Evolutionary conservation across 2,329 filamentous ascomycete species (phyloP), one percentile per base, ranked within the genome.

Genomic region (Penicillium sp.): DNA sequence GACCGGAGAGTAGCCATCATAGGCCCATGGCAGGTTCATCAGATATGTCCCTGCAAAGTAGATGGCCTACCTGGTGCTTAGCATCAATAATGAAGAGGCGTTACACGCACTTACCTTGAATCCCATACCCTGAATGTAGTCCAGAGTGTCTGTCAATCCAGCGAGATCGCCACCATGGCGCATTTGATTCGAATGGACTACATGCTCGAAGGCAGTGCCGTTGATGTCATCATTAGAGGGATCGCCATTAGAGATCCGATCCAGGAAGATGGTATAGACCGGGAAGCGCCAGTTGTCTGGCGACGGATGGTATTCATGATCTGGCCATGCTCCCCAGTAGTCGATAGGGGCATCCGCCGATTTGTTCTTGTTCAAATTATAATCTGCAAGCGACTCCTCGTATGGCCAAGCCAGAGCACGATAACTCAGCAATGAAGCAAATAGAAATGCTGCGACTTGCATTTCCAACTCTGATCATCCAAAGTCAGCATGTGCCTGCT

Each of bases 101-200:
- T 7, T 27, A 32, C 23, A 17, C 21, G 14, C 2, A 5, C 18
- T 13, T 32, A 75, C 76, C 68, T 78, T 80, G 56, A 82, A 75
- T 14, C 79, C 81, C 73, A 82, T 78, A 43, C 79, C 81, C 45
- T 79, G 74, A 25, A 84, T 65, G 56, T 84, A 84, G 57, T 84
- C 80, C 45, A 83, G 64, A 14, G 76, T 78, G 51, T 82, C 76
- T 40, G 76, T 57, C 33, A 83, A 54, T 11, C 80, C 80, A 40
- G 68, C 63, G 11, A 80, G 64, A 57, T 83, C 80, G 43, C 80
- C 80, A 19, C 80, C 80, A 64, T 80, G 77, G 20, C 80, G 76
- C 62, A 83, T 75, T 57, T 83, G 79, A 39, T 77, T 83, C 42
- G 73, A 77, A 51, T 71, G 72, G 40, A 74, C 60, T 54, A 83